Evolutionary conservation across 129 eudicot genomes (phyloP), one percentile per base, ranked within the genome.

Genomic region (Artemisia annua): DNA sequence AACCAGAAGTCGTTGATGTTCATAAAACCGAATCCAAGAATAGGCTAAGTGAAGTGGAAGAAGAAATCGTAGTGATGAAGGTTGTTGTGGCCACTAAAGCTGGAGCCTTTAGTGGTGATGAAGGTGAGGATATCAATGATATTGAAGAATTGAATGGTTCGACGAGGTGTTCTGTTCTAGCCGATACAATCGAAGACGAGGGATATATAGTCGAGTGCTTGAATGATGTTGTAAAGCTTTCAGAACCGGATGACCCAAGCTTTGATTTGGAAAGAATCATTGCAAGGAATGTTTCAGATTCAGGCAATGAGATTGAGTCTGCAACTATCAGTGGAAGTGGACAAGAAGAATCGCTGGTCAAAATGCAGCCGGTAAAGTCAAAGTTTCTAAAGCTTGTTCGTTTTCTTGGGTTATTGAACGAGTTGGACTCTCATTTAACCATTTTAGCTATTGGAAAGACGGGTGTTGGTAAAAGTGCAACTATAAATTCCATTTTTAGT

Each of bases 401-500:
- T 28, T 73, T 83, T 70, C 78, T 88, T 32, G 80, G 84, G 11
- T 43, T 53, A 53, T 79, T 87, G 53, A 46, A 72, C 16, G 66
- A 72, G 24, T 69, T 74, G 12, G 79, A 81, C 73, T 83, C 80
- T 58, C 73, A 84, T 61, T 62, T 88, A 78, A 84, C 74, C 82
- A 69, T 91, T 60, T 76, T 91, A 55, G 92, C 75, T 53, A 79
- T 91, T 10, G 97, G 97, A 19, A 91, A 91, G 80, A 82, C 87
- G 17, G 96, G 97, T 54, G 91, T 86, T 49, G 96, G 97, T 17
- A 91, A 91, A 72, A 91, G 89, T 44, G 87, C 95, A 51, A 87
- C 92, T 15, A 79, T 91, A 64, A 91, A 91, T 67, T 88, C 97
- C 48, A 78, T 91, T 54, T 84, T 88, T 48, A 85, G 90, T 5